Conservation (phyloP, 768 basidiomycete genomes). For the Scleroderma bovista region DNA sequence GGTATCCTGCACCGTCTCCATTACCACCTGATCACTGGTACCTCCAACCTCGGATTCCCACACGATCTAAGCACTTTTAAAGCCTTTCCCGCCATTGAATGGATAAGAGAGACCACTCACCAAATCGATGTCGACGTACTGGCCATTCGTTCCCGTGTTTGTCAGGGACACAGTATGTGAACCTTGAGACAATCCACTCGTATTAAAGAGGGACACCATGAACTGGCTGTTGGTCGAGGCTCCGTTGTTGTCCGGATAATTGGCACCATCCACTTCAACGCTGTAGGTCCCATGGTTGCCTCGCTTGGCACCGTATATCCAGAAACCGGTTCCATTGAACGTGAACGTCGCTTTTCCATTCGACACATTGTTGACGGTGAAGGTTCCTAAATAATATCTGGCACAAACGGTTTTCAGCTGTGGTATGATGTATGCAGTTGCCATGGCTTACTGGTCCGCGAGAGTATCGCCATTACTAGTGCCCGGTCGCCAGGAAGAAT, state of each 20-base stretch:
- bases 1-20: conserved; percentile 26
- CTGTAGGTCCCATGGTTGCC: conserved; percentile 41
- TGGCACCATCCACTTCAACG: conserved; percentile 35
- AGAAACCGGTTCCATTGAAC: conserved; percentile 46
- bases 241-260: conserved; percentile 27
- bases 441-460: conserved; percentile 16
- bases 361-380: conserved; percentile 30
- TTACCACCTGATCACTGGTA: conserved; percentile 7
- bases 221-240: conserved; percentile 23
- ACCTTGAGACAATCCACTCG: conserved; percentile 26
- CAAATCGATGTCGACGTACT: conserved; percentile 44
- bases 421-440: not conserved
- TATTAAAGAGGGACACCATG: conserved; percentile 38
- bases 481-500: conserved; percentile 18
- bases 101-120: conserved; percentile 15
- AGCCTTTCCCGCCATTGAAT: not conserved
- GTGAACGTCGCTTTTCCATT: conserved; percentile 33
- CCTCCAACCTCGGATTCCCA: conserved; percentile 24
- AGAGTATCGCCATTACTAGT: conserved; percentile 7
- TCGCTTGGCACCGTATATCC: conserved; percentile 47
- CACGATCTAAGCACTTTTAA: conserved; percentile 12
- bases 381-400: conserved; percentile 38
- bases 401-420: not conserved
- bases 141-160: conserved; percentile 29
- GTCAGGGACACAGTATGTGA: conserved; percentile 32